Evolutionary conservation across 495 filamentous ascomycete species (phyloP), one percentile per base, ranked within the genome.

Genomic region (Daldinia decipiens): DNA sequence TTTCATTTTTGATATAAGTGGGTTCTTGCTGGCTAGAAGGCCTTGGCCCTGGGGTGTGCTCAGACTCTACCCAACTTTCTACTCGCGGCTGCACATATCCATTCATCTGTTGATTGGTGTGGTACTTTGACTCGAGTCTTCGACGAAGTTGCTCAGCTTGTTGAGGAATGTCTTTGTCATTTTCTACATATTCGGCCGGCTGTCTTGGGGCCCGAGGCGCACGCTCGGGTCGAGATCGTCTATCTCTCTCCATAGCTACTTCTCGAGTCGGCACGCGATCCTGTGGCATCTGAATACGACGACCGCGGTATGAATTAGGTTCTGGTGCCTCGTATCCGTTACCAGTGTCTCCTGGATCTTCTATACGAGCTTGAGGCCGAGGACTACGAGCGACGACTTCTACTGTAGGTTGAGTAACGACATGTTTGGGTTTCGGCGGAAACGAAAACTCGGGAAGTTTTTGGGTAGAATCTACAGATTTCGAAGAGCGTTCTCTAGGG

Each of bases 391-490:
- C 43, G 39, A 47, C 59, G 26, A 58, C 52, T 19, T 74, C 59
- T 4, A 73, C 62, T 31, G 62, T 54, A 1, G 68, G 65, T 26
- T 77, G 67, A 24, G 65, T 67, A 19, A 55, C 58, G 2, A 32
- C 38, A 26, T 53, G 59, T 9, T 50, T 65, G 4, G 56, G 29
- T 21, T 70, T 68, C 1, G 59, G 38, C 15, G 75, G 68, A 32
- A 77, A 76, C 0, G 68, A 62, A 45, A 74, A 76, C 24, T 74
- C 68, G 31, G 74, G 68, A 5, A 66, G 54, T 4, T 67, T 52
- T 21, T 72, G 67, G 19, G 56, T 17, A 32, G 56, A 12, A 7
- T 68, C 70, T 19, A 45, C 9, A 9, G 68, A 53, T n/a, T 56
- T 29, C 13, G 40, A 40, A 8, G 61, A 36, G 3, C 57, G 61